These are phyloP conservation scores for Crepidotus variabilis DNA, from an alignment of 768 basidiomycete genomes.

Conservation along the genomic window DNA sequence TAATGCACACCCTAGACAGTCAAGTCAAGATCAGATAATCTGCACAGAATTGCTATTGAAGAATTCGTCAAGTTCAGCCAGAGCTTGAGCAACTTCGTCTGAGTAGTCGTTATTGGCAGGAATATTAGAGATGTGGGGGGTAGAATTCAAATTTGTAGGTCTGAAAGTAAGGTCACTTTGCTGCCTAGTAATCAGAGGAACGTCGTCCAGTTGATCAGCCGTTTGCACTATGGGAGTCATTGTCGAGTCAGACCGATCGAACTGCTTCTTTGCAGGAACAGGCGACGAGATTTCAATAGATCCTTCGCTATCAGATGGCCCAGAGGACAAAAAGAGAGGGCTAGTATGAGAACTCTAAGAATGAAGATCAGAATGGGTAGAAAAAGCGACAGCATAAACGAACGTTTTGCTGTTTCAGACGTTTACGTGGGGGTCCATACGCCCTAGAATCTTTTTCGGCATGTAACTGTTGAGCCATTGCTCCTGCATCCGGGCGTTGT, in stretches of 20 bases:
- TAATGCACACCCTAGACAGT: neutral
- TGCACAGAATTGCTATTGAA: slow-evolving; percentile 61
- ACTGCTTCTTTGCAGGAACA: neutral
- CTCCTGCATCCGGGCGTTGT: neutral
- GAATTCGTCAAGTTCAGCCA: slow-evolving; percentile 69
- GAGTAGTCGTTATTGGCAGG: no score
- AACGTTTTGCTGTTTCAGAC: neutral
- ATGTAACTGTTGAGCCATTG: neutral
- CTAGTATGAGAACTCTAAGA: neutral
- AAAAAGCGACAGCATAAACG: neutral
- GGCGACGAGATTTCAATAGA: slow-evolving; percentile 15
- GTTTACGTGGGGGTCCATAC: neutral
- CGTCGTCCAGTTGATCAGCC: no score
- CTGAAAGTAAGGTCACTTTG: no score
- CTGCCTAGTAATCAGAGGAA: no score
- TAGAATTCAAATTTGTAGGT: no score
- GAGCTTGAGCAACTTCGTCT: slow-evolving; percentile 9
- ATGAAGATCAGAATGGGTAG: neutral
- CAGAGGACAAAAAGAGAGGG: slow-evolving; percentile 13
- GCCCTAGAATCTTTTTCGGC: neutral
- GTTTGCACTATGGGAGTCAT: no score
- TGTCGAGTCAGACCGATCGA: no score
- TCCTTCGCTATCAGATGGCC: slow-evolving; percentile 16
- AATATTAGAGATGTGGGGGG: no score
- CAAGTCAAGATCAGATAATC: slow-evolving; percentile 30